phyloP scores from a whole-genome alignment of 768 basidiomycete genomes.

The Boletus rubescentipes region DNA sequence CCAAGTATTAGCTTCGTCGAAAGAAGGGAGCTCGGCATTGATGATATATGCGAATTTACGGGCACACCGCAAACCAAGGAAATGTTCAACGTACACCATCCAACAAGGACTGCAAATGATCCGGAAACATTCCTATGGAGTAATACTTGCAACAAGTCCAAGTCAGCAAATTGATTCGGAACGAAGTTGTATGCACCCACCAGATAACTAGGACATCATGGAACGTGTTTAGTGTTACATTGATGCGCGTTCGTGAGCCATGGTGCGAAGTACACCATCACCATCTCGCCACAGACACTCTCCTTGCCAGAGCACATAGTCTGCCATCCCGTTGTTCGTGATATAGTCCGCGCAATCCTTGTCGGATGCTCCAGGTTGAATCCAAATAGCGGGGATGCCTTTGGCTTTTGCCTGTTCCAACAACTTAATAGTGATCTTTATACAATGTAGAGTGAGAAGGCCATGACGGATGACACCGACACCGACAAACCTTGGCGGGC shows the following conservation, averaged over 20 bases:
- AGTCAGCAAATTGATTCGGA: neutral
- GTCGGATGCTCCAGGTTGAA: slow-evolving; percentile 87
- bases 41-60: neutral
- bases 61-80: no score
- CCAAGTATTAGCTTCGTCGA: no score
- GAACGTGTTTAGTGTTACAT: slow-evolving; percentile 9
- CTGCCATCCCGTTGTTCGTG: slow-evolving; percentile 58
- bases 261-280: slow-evolving; percentile 45
- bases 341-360: slow-evolving; percentile 62
- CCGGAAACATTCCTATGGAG: no score
- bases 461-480: neutral
- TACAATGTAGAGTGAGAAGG: neutral
- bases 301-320: slow-evolving; percentile 76
- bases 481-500: slow-evolving; percentile 55
- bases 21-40: neutral
- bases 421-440: slow-evolving; percentile 66
- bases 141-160: neutral
- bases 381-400: slow-evolving; percentile 78
- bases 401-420: slow-evolving; percentile 67
- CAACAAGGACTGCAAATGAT: no score
- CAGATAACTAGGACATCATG: neutral
- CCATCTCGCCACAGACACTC: slow-evolving; percentile 82
- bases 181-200: neutral
- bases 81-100: no score
- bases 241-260: slow-evolving; percentile 23